phyloP scores from a whole-genome alignment of 139 green algal species.

The Ettlia oleoabundans region DNA sequence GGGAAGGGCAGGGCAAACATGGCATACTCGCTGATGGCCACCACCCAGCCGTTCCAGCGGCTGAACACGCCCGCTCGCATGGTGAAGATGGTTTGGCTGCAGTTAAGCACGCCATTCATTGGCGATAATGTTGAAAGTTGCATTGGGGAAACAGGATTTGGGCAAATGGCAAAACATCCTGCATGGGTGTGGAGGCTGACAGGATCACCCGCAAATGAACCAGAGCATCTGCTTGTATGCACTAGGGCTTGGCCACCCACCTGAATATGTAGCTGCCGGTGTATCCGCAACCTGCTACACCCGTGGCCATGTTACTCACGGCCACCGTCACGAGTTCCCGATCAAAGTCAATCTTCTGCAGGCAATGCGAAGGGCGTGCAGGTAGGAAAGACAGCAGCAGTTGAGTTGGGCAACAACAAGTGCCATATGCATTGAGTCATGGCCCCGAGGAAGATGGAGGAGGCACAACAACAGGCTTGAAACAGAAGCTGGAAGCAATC shows the following conservation, averaged over 20 bases:
- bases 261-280: slow-evolving; percentile 63
- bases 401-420: background rate
- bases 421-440: background rate
- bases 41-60: slow-evolving; percentile 56
- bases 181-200: too few species aligned
- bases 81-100: slow-evolving; percentile 68
- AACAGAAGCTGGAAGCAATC: too few species aligned
- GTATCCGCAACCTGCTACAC: slow-evolving; percentile 66
- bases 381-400: background rate
- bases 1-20: slow-evolving; percentile 77
- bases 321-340: slow-evolving; percentile 69
- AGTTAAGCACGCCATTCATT: background rate
- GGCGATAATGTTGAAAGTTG: background rate
- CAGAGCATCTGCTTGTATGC: too few species aligned
- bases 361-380: background rate
- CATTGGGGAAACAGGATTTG: too few species aligned
- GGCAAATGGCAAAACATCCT: too few species aligned
- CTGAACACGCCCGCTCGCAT: slow-evolving; percentile 55
- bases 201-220: too few species aligned
- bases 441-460: background rate
- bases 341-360: slow-evolving; percentile 75
- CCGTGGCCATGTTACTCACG: slow-evolving; percentile 69
- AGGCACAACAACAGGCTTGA: too few species aligned
- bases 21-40: slow-evolving; percentile 57
- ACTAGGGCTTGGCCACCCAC: too few species aligned